Percentiles rank a stretch among this genome's conserved stretches.
phyloP scores from a whole-genome alignment of 768 basidiomycete species.

The Holtermanniella nyarrowii region DNA sequence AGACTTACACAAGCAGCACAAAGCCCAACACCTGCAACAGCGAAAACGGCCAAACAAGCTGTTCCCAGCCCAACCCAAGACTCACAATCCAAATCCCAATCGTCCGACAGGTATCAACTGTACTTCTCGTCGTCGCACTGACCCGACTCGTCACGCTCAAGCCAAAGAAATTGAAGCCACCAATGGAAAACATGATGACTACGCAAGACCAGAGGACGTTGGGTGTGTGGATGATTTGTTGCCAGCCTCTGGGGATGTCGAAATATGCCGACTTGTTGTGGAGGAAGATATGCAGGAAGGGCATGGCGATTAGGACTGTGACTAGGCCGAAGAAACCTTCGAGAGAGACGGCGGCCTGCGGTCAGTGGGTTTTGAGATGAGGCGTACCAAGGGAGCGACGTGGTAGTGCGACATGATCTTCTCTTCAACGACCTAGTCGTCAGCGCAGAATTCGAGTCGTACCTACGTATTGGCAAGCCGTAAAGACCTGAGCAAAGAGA shows the following conservation, averaged over 20 bases:
- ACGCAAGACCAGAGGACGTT: conserved; percentile 57
- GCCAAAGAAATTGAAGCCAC: conserved; percentile 80
- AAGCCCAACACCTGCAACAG: conserved; percentile 77
- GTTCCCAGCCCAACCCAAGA: conserved; percentile 82
- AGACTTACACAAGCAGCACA: conserved; percentile 71
- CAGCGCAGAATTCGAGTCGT: conserved; percentile 2
- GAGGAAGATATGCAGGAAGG: conserved; percentile 50
- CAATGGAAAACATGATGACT: conserved; percentile 65
- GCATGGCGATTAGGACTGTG: conserved; percentile 68
- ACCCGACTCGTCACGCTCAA: conserved; percentile 85
- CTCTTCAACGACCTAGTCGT: conserved; percentile 68
- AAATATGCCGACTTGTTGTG: conserved; percentile 49
- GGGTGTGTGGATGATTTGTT: conserved; percentile 73
- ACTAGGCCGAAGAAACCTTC: conserved; percentile 86
- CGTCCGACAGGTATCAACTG: conserved; percentile 92
- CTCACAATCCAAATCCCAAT: conserved; percentile 87
- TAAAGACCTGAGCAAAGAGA: conserved; percentile 83
- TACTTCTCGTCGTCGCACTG: conserved; percentile 72
- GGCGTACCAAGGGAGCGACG: conserved; percentile 64
- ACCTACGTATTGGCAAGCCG: conserved; percentile 37
- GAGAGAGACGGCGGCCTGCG: conserved; percentile 66
- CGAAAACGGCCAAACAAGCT: conserved; percentile 67
- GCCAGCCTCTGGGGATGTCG: conserved; percentile 79
- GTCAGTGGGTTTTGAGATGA: background rate
- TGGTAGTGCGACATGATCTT: conserved; percentile 83